Conservation (phyloP, 345 rosid species). For the Passiflora organensis region DNA sequence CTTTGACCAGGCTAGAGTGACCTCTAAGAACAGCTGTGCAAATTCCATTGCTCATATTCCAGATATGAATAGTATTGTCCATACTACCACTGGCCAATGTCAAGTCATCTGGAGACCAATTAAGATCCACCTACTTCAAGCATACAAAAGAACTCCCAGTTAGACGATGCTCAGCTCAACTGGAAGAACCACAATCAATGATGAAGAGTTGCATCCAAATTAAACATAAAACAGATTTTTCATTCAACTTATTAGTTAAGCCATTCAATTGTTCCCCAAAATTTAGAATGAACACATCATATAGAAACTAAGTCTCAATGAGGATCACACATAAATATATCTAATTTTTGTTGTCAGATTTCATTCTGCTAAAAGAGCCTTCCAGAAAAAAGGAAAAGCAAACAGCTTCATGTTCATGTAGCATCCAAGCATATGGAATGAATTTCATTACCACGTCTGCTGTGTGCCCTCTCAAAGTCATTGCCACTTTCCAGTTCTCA, state of each 20-base stretch:
- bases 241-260: neutral
- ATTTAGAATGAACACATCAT: too few relatives aligned
- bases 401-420: constrained; percentile 1
- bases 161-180: constrained; percentile 23
- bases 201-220: constrained; percentile 1
- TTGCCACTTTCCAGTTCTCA: constrained; percentile 96
- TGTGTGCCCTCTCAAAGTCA: constrained; percentile 96
- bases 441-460: constrained; percentile 93
- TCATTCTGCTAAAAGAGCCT: too few relatives aligned
- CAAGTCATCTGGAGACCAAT: constrained; percentile 99
- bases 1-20: constrained; percentile 95
- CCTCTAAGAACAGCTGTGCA: constrained; percentile 97
- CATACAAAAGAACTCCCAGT: constrained; percentile 39
- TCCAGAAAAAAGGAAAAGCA: neutral
- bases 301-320: too few relatives aligned
- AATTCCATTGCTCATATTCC: constrained; percentile 92
- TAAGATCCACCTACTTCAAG: constrained; percentile 99
- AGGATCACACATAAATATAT: too few relatives aligned
- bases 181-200: constrained; percentile 12
- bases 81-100: constrained; percentile 94
- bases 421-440: constrained; percentile 2
- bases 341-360: too few relatives aligned
- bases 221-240: neutral
- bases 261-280: neutral
- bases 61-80: constrained; percentile 90